Evolutionary conservation across 2,329 filamentous ascomycete species (phyloP).

Genomic region (Colletotrichum kahawae): DNA sequence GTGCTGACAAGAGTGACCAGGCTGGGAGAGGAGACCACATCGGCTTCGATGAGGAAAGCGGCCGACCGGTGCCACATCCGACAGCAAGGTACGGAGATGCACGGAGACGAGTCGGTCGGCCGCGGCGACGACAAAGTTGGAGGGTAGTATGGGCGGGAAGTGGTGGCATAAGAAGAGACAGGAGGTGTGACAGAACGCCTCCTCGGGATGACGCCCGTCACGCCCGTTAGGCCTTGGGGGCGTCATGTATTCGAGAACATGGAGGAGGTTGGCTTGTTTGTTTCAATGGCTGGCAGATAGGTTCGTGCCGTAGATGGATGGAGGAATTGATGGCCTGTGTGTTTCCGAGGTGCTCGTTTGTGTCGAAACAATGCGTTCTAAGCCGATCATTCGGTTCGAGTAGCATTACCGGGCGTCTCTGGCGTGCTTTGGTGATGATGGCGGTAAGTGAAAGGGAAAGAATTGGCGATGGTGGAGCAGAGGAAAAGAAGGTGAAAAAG

Average conservation of each 20-base stretch:
- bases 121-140: neutral
- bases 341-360: neutral
- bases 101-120: neutral
- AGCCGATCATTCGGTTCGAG: neutral
- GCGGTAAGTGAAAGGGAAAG: neutral
- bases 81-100: neutral
- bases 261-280: neutral
- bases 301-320: neutral
- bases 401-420: neutral
- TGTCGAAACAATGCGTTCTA: neutral
- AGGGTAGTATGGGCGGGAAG: neutral
- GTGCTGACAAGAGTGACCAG: neutral
- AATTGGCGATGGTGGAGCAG: neutral
- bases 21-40: neutral
- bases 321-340: neutral
- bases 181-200: neutral
- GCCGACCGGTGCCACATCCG: neutral
- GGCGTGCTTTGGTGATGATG: neutral
- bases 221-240: neutral
- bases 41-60: neutral
- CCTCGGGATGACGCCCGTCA: neutral
- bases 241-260: neutral
- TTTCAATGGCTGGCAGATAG: neutral
- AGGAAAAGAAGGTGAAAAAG: neutral
- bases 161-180: neutral